Evolutionary conservation across 1,139 yeast species (phyloP), one percentile per base, ranked within the genome.

Genomic region (Saccharomycopsis hybrid): DNA sequence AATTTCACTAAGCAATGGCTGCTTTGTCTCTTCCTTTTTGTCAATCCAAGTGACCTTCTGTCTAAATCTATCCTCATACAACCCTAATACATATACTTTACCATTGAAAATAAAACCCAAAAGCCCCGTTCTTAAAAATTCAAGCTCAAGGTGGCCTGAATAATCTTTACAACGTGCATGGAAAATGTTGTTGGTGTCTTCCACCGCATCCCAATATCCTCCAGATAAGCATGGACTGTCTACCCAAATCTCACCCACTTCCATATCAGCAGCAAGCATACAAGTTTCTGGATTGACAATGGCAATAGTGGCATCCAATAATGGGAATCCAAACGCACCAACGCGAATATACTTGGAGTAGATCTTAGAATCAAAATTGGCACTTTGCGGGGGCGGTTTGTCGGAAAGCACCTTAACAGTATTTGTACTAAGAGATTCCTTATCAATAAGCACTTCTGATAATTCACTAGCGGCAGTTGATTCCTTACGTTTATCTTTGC

Each of bases 161-260:
- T 82, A 81, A 57, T 83, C 90, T 36, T 78, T 71, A 60, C 95
- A 85, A 55, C 78, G 78, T 0, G 96, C 96, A 60, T 85, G 95
- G 65, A 88, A 88, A 1, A 87, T 84, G 58, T 74, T 76, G 54
- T 79, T 82, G 0, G 95, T 84, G 51, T 85, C 95, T 11, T 73
- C 71, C 1, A 73, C 72, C 43, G 84, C 67, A 0, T 88, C 92
- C 81, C 88, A 88, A 60, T 85, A 87, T 0, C 96, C 96, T 5
- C 96, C 96, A 3, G 92, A 81, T 4, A 88, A 68, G 54, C 95
- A 85, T 2, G 92, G 95, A 53, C 90, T 81, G 62, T 88, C 96
- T 27, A 92, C 86, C 98, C 98, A 94, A 35, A 92, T 84, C 64
- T 92, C 99, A 27, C 98, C 98, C n/a, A 94, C 85, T 56, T 85